Evolutionary conservation across 2,329 filamentous ascomycete species (phyloP), one percentile per base, ranked within the genome.

Genomic region (Pseudogymnoascus sp.): DNA sequence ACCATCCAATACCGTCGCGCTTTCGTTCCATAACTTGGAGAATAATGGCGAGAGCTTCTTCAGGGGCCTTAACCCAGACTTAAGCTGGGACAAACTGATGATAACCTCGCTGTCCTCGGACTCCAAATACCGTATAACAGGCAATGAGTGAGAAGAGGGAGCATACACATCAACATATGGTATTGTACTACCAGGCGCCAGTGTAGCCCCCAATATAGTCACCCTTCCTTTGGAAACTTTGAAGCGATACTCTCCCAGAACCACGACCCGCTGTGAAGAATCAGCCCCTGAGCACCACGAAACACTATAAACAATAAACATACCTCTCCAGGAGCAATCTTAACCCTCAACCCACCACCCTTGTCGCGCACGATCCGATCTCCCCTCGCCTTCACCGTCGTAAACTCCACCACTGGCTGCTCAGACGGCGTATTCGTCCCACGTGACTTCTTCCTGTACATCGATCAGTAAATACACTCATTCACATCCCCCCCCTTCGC

Each of bases 181-280:
- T 1, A 9, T 68, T 0, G 66, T 70, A 23, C 77, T 73, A 0
- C 77, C 75, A 1, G 79, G 69, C 9, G 75, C 74, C 3, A 92
- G 69, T 5, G 77, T 80, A 5, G 87, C 83, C 13, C 89, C 88
- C 12, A 83, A 79, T 23, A 92, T 71, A 1, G 81, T 84, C 21
- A 88, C 74, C 41, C 83, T 77, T 2, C 89, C 89, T 58, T 76
- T 76, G 7, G 75, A 67, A 0, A 92, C 78, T 10, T 75, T 75
- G 28, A 92, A 69, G 13, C 84, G 82, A 70, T 84, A 94, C 66
- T 82, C 84, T 1, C 89, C 89, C 9, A 90, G 73, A 7, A 86
- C 72, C 3, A 84, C 75, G 38, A 88, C 74, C 13, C 83, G 79
- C 41, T 52, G 9, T 30, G 23, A 52, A 52, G 8, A 52, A 23